Conservation (phyloP, 768 basidiomycete genomes). For the Cystofilobasidium macerans region DNA sequence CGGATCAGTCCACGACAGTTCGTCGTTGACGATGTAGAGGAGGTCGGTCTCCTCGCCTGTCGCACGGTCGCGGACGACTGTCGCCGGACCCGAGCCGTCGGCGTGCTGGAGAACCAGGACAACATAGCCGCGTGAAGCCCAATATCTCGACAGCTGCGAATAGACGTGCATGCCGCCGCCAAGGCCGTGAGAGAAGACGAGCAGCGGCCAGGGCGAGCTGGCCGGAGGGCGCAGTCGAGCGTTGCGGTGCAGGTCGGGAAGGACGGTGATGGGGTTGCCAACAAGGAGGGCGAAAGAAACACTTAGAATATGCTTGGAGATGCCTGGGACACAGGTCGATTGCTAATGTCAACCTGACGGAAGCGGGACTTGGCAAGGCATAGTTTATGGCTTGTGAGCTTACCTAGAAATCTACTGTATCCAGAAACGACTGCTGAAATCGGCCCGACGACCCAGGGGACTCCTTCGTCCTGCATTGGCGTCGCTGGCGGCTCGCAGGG, state of each 20-base stretch:
- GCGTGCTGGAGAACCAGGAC: constrained; percentile 74
- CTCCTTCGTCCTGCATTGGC: background rate
- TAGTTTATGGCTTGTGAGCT: constrained; percentile 8
- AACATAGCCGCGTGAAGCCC: constrained; percentile 68
- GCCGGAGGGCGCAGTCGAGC: constrained; percentile 44
- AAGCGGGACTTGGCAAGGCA: constrained; percentile 27
- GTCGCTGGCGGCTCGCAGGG: background rate
- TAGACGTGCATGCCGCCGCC: constrained; percentile 49
- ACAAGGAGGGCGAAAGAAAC: constrained; percentile 21
- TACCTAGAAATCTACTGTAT: constrained; percentile 47
- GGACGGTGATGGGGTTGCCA: background rate
- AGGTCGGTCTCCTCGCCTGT: constrained; percentile 27
- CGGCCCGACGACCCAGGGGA: constrained; percentile 19
- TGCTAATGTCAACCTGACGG: constrained; percentile 48
- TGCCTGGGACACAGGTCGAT: constrained; percentile 37
- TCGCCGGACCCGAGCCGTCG: constrained; percentile 53
- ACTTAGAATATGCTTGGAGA: constrained; percentile 20
- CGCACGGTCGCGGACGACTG: constrained; percentile 40
- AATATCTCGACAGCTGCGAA: constrained; percentile 55
- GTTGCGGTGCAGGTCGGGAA: constrained; percentile 38
- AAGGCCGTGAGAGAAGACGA: constrained; percentile 77
- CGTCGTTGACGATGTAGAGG: constrained; percentile 50
- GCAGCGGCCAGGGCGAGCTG: constrained; percentile 55
- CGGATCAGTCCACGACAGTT: constrained; percentile 38
- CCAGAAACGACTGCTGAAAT: constrained; percentile 47